Percentiles rank a stretch among this genome's conserved stretches.
Evolutionary conservation across 2,329 filamentous ascomycete species (phyloP).

Genomic region (Aureobasidium sp.): DNA sequence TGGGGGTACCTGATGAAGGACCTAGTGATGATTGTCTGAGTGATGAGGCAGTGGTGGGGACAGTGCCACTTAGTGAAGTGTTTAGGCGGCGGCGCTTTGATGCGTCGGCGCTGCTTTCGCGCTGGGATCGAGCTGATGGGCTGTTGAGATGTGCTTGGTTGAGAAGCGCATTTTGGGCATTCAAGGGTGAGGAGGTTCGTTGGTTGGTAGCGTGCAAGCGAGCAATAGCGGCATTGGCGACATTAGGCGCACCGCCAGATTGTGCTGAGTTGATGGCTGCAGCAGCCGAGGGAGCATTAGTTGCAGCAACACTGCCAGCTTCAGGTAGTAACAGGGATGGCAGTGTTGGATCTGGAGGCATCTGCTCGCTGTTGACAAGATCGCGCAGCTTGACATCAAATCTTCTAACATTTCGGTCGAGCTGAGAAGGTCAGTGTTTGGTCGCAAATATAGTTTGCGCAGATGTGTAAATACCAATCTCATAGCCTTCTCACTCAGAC

Average conservation of each 20-base stretch:
- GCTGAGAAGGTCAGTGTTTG: conserved; percentile 18
- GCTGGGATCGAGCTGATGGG: conserved; percentile 19
- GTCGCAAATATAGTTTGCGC: not conserved
- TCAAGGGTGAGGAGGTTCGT: conserved; percentile 9
- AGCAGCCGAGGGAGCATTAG: conserved; percentile 39
- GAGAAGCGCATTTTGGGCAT: conserved; percentile 14
- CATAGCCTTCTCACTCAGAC: conserved; percentile 56
- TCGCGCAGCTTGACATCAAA: conserved; percentile 55
- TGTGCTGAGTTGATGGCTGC: conserved; percentile 46
- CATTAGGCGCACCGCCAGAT: conserved; percentile 40
- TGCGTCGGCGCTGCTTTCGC: conserved; percentile 34
- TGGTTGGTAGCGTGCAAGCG: conserved; percentile 22
- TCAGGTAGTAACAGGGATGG: conserved; percentile 48
- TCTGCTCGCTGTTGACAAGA: conserved; percentile 49
- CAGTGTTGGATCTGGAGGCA: conserved; percentile 50
- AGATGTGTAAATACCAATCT: conserved; percentile 42
- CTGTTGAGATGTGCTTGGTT: conserved; percentile 17
- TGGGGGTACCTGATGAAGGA: conserved; percentile 49
- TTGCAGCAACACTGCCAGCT: conserved; percentile 41
- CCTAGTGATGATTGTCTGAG: conserved; percentile 54
- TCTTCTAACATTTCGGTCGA: conserved; percentile 56
- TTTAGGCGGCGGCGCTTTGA: conserved; percentile 53
- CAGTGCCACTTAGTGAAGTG: conserved; percentile 38
- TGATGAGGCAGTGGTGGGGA: conserved; percentile 46
- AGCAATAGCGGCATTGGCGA: conserved; percentile 42